A percentile compares a stretch with the other conserved stretches of the same genome.
These are phyloP conservation scores for Globisporangium viniferum DNA, from an alignment of 352 stramenopile genomes.

Conservation along the genomic window DNA sequence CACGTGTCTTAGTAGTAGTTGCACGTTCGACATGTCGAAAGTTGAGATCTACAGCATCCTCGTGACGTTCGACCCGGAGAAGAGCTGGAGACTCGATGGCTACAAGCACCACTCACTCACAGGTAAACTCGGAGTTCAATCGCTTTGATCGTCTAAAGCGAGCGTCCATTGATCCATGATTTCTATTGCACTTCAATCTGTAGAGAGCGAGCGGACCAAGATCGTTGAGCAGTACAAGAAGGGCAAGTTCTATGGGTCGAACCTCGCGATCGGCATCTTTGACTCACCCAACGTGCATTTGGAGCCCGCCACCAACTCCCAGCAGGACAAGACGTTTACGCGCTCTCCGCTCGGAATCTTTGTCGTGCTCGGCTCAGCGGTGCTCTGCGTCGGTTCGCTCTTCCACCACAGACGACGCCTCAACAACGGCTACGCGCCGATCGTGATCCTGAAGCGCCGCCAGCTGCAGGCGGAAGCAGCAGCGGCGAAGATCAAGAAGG, in stretches of 20 bases:
- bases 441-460: slow-evolving; percentile 37
- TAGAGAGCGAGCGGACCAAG: slow-evolving; percentile 47
- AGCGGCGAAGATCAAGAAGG: slow-evolving; percentile 24
- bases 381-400: slow-evolving; percentile 47
- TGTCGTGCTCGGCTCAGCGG: slow-evolving; percentile 36
- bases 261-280: slow-evolving; percentile 64
- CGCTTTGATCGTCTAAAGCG: background rate
- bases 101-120: slow-evolving; percentile 58
- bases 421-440: slow-evolving; percentile 64
- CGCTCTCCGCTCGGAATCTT: slow-evolving; percentile 37
- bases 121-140: slow-evolving; percentile 19
- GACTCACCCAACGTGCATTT: slow-evolving; percentile 35
- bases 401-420: slow-evolving; percentile 52
- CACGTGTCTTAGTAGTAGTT: slow-evolving; percentile 24
- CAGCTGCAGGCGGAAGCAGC: slow-evolving; percentile 28
- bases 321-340: slow-evolving; percentile 20
- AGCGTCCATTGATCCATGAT: background rate
- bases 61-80: slow-evolving; percentile 29
- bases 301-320: slow-evolving; percentile 27
- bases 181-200: background rate
- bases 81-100: slow-evolving; percentile 42
- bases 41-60: slow-evolving; percentile 69
- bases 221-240: slow-evolving; percentile 58
- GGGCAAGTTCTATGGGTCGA: slow-evolving; percentile 59
- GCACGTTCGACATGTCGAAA: slow-evolving; percentile 57